Conservation (phyloP, 805 yeast species). For the Candida michaelii region DNA sequence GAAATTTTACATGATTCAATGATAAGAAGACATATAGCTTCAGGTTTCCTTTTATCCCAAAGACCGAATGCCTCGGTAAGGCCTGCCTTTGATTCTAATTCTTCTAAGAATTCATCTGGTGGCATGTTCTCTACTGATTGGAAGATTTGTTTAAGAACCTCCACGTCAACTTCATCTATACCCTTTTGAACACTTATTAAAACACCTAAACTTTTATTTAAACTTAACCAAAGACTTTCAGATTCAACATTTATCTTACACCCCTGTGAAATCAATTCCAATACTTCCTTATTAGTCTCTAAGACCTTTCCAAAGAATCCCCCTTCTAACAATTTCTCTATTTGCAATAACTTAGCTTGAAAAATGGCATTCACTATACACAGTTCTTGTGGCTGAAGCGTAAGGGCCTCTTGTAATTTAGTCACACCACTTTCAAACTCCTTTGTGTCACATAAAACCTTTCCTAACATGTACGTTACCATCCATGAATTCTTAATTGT, state of each 20-base stretch:
- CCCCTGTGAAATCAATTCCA: constrained; percentile 43
- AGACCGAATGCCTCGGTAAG: constrained; percentile 18
- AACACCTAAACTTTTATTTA: constrained; percentile 57
- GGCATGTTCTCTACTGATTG: constrained; percentile 12
- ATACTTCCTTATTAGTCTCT: constrained; percentile 44
- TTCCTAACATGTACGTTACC: constrained; percentile 66
- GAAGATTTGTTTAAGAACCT: constrained; percentile 22
- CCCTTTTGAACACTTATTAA: constrained; percentile 57
- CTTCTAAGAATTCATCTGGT: constrained; percentile 25
- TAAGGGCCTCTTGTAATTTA: constrained; percentile 44
- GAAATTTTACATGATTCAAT: constrained; percentile 51
- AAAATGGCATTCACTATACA: constrained; percentile 51
- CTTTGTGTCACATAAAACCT: constrained; percentile 60
- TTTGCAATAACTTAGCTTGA: constrained; percentile 56
- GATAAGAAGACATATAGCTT: constrained; percentile 40
- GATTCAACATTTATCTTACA: constrained; percentile 37
- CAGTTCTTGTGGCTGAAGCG: constrained; percentile 46
- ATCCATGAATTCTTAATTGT: constrained; percentile 57
- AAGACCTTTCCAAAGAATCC: constrained; percentile 72
- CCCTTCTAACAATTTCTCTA: constrained; percentile 49
- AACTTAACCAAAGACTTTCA: constrained; percentile 63
- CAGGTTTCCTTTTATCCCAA: constrained; percentile 18
- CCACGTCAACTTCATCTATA: constrained; percentile 48
- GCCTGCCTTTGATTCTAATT: no score
- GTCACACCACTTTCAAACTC: constrained; percentile 63